Evolutionary conservation across 2,329 filamentous ascomycete genomes (phyloP).

Genomic region (Ampelomyces quisqualis): DNA sequence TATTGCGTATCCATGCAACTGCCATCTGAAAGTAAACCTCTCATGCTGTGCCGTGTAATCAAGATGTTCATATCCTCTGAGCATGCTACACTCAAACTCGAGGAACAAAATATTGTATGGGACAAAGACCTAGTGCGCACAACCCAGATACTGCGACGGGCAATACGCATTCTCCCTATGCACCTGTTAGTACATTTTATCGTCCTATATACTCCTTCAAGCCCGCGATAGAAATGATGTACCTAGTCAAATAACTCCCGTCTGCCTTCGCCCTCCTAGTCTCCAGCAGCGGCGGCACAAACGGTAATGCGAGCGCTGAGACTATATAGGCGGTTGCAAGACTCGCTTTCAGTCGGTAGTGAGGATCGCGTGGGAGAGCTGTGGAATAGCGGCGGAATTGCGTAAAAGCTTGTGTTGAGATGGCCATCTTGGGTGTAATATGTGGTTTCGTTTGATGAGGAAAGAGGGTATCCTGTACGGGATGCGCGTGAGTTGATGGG

Average conservation of each 20-base stretch:
- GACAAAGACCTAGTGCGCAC: too few species aligned
- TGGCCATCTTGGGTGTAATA: slow-evolving; percentile 23
- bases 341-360: slow-evolving; percentile 38
- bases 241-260: slow-evolving; percentile 43
- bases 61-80: too few species aligned
- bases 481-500: neutral
- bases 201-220: too few species aligned
- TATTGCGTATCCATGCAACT: too few species aligned
- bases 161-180: slow-evolving; percentile 32
- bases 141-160: slow-evolving; percentile 29
- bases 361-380: slow-evolving; percentile 36
- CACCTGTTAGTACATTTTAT: slow-evolving; percentile 4
- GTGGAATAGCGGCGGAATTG: slow-evolving; percentile 43
- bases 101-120: too few species aligned
- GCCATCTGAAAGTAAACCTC: too few species aligned
- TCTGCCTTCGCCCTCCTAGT: slow-evolving; percentile 41
- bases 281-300: slow-evolving; percentile 44
- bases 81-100: too few species aligned
- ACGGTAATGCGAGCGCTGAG: slow-evolving; percentile 43
- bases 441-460: too few species aligned
- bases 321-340: slow-evolving; percentile 43
- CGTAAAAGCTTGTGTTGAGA: slow-evolving; percentile 34
- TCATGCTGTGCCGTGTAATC: too few species aligned
- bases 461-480: too few species aligned
- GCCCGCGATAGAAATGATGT: too few species aligned